Base-by-base conservation (phyloP, 179 eudicot species). In the Carnegiea gigantea region DNA sequence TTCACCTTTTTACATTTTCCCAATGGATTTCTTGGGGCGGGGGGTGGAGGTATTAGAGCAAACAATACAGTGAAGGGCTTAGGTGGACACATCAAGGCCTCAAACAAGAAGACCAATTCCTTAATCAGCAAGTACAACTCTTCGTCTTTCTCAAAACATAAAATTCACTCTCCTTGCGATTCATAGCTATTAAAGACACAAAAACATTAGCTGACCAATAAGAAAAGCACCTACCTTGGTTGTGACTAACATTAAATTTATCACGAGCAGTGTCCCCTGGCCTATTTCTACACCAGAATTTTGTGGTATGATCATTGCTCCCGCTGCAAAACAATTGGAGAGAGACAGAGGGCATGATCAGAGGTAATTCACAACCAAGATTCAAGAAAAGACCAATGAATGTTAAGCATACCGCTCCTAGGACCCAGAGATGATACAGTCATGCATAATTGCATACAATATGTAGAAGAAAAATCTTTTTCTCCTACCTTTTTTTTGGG, bases 201-300 rank as follows among this genome's bases (percentile, higher is more conserved):
- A 74, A 14, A 75, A 21, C 57, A 40, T 40, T 40, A 59, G 53
- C 49, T 18, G 12, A 78, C 76, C 9, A 62, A 51, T 59, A 49
- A 23, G n/a, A 51, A 9, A 65, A 30, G 83, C 2, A 62, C 68
- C 23, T 72, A 95, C 97, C 98, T 90, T 91, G 97, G 77, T 84
- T 88, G 74, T 86, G 89, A 67, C 94, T 96, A 18, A 72, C 83
- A 79, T 78, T 92, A 73, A 88, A 90, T 83, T 92, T 96, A 81
- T 96, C 99, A 78, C 96, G 97, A 78, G 88, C 92, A 77, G 93
- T 85, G 83, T 96, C 99, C 70, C 99, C 99, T 33, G 99, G 99
- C 88, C 99, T 91, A 85, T 96, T 96, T 96, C 99, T 92, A 89
- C 96, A 92, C 99, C 99, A 96, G 84, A 96, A 96, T 78, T 93